Percentiles rank a stretch among this genome's conserved stretches.
phyloP scores from a whole-genome alignment of 768 basidiomycete genomes.

The Lentinula guzmanii region DNA sequence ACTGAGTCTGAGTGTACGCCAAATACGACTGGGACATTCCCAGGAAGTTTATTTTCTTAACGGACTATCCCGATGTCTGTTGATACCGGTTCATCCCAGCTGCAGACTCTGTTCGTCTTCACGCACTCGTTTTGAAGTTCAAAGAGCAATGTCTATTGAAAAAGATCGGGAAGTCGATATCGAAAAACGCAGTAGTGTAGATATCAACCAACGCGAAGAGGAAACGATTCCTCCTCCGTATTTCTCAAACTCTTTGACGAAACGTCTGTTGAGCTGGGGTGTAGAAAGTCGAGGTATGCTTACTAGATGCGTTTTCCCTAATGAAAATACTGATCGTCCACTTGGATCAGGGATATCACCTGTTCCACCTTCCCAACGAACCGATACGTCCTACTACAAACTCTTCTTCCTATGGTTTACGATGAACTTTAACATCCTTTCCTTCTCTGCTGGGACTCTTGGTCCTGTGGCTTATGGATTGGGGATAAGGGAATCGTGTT shows the following conservation, averaged over 20 bases:
- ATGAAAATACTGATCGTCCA: not conserved
- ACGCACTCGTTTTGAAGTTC: not conserved
- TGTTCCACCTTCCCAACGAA: conserved; percentile 29
- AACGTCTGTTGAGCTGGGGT: conserved; percentile 2
- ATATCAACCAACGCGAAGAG: not conserved
- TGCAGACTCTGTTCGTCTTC: too few species aligned
- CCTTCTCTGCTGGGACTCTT: conserved; percentile 38
- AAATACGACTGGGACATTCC: too few species aligned
- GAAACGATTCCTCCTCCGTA: not conserved
- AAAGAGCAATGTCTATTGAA: not conserved
- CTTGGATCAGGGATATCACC: conserved; percentile 28
- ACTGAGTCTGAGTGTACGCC: too few species aligned
- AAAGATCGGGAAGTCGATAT: not conserved
- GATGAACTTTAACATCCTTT: conserved; percentile 43
- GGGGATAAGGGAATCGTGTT: conserved; percentile 34
- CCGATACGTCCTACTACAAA: conserved; percentile 39
- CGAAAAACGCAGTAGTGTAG: not conserved
- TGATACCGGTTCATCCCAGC: not conserved
- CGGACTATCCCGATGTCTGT: too few species aligned
- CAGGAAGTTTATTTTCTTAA: too few species aligned
- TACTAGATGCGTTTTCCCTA: not conserved
- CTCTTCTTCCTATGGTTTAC: conserved; percentile 51
- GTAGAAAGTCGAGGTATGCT: conserved; percentile 1
- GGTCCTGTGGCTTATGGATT: conserved; percentile 37
- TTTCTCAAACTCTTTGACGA: not conserved